Conservation (phyloP, 345 rosid species). For the Eucalyptus melliodora region DNA sequence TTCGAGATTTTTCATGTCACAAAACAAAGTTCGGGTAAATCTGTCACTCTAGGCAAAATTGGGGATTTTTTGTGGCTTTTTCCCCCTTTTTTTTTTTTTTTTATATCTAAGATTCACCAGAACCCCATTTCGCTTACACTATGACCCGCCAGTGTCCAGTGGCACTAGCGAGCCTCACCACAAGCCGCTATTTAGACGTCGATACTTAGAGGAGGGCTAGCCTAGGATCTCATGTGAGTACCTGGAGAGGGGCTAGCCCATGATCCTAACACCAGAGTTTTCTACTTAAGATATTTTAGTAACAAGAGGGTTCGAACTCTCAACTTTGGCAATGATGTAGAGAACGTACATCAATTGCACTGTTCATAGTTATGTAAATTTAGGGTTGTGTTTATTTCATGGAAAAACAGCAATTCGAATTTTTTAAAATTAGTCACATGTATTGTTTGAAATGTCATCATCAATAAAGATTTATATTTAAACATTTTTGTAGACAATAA, state of each 20-base stretch:
- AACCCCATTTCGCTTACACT: no score
- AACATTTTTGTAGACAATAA: background rate
- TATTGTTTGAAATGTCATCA: background rate
- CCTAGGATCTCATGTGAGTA: fast-evolving
- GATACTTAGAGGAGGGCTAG: no score
- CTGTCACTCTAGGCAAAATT: no score
- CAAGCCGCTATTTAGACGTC: no score
- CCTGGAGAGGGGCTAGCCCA: fast-evolving
- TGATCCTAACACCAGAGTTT: fast-evolving
- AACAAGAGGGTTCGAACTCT: fast-evolving
- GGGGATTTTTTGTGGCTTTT: no score
- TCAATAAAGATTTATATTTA: background rate
- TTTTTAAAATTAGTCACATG: no score
- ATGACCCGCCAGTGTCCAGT: fast-evolving
- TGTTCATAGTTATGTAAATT: no score
- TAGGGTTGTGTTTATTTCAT: fast-evolving
- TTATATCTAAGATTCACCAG: no score
- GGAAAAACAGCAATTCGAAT: fast-evolving
- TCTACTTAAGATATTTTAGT: fast-evolving
- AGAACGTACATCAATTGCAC: no score
- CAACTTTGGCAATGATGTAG: fast-evolving
- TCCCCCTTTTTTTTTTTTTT: no score
- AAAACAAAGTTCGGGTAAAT: no score
- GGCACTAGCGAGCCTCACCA: fast-evolving
- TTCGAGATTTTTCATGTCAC: no score